Percentiles rank a stretch among this genome's conserved stretches.
Conservation (phyloP, 192 early-diverging fungal species). For the Dissophora globulifera region DNA sequence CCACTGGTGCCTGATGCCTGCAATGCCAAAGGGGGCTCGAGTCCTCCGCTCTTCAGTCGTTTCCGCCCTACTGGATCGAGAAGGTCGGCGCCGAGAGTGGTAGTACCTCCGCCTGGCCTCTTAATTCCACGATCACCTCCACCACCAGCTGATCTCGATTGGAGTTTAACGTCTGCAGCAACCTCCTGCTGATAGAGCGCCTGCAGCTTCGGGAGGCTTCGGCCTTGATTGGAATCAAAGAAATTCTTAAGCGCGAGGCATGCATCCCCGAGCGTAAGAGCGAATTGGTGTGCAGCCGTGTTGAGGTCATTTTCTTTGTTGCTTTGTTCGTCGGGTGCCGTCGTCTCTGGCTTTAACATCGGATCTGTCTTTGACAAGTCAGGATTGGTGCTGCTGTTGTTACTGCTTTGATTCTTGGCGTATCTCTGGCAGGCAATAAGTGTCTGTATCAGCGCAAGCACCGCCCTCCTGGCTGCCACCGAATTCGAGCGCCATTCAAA, state of each 20-base stretch:
- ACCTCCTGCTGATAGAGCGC: conserved; percentile 17
- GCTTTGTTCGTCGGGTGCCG: neutral
- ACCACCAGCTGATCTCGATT: conserved; percentile 6
- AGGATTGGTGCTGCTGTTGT: neutral
- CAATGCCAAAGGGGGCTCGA: neutral
- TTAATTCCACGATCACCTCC: conserved; percentile 32
- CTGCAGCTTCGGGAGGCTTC: conserved; percentile 18
- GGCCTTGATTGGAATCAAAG: conserved; percentile 22
- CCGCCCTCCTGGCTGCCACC: conserved; percentile 6
- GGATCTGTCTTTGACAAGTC: neutral
- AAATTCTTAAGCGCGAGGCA: conserved; percentile 19
- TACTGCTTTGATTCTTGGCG: conserved; percentile 6
- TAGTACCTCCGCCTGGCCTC: neutral
- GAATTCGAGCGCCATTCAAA: conserved; percentile 24
- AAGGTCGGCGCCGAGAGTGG: neutral
- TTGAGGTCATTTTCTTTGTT: neutral
- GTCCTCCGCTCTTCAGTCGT: conserved; percentile 8
- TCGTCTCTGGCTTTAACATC: neutral
- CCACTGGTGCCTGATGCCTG: neutral
- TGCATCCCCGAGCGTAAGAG: conserved; percentile 14
- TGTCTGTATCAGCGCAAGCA: conserved; percentile 25
- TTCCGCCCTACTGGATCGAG: conserved; percentile 4
- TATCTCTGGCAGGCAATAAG: conserved; percentile 25
- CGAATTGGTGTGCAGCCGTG: conserved; percentile 4
- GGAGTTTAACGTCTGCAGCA: conserved; percentile 21